Base-by-base conservation (phyloP, 1,284 basidiomycete genomes). In the Apiotrichum montevideense region DNA sequence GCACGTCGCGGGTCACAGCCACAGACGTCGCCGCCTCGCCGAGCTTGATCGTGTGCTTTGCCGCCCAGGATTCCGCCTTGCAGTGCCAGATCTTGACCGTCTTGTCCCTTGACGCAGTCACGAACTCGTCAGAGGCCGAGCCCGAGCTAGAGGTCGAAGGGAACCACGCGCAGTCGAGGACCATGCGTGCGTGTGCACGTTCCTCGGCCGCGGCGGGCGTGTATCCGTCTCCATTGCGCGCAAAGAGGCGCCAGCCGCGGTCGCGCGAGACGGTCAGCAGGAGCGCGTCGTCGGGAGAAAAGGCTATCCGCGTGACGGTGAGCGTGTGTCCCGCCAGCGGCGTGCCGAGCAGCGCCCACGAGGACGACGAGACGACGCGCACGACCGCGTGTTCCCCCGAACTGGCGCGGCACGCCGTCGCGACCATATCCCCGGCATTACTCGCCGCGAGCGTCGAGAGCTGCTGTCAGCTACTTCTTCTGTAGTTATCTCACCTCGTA, bases 71-170 rank as follows among this genome's bases (percentile, higher is more conserved):
- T 47, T 6, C 51, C 29, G 8, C 57, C n/a, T 7, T 11, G 7
- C 5, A 32, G 9, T 3, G 10, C 62, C 62, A 61, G 35, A 63
- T 1, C 51, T 82, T 55, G 62, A 90, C 92, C n/a, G 87, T 91
- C 79, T 95, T 98, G 75, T 98, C 95, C 46, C 96, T 82, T 5
- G 93, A 94, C 1, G 91, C 94, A 1, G 96, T 98, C 2, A 85
- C 92, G 71, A 98, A 99, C 21, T 21, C 21, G 58, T 85, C 81
- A 21, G 21, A 21, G 21, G 21, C 21, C 21, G 21, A 21, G 21
- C 21, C 21, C 21, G 21, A 21, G 21, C 21, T 21, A 21, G 21
- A 21, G 4, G 84, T 83, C 33, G n/a, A 7, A 2, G 72, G 67
- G 1, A 85, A 80, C 90, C 93, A 98, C 29, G 85, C 83, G 66